These are phyloP conservation scores for Pyrrhoderma lamaoense DNA, from an alignment of 1,284 basidiomycete genomes.

Conservation along the genomic window DNA sequence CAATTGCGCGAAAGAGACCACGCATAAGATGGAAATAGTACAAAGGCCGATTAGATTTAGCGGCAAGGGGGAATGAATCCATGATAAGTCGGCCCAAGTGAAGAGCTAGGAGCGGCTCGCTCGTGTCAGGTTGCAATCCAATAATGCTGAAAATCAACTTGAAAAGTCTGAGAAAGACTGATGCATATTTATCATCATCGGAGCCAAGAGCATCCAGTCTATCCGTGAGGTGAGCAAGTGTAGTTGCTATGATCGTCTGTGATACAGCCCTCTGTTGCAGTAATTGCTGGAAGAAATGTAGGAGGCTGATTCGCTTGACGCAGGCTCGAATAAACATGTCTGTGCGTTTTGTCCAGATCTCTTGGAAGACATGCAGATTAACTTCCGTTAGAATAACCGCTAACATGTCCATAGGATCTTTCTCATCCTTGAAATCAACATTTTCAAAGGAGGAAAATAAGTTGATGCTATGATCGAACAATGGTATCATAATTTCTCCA, in stretches of 20 bases:
- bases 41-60: conserved; percentile 84
- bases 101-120: conserved; percentile 89
- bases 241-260: conserved; percentile 87
- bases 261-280: conserved; percentile 81
- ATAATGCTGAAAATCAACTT: conserved; percentile 96
- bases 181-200: conserved; percentile 74
- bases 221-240: conserved; percentile 83
- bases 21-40: conserved; percentile 95
- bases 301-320: conserved; percentile 71
- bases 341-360: conserved; percentile 90
- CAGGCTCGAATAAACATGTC: conserved; percentile 80
- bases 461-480: conserved; percentile 82
- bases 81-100: conserved; percentile 94
- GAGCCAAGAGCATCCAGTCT: conserved; percentile 82
- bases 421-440: conserved; percentile 70
- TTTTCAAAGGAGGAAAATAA: conserved; percentile 85
- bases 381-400: conserved; percentile 73
- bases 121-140: conserved; percentile 66
- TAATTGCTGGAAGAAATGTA: conserved; percentile 85
- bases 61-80: conserved; percentile 93
- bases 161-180: conserved; percentile 85
- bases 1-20: conserved; percentile 93
- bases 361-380: conserved; percentile 87
- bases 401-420: conserved; percentile 85
- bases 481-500: conserved; percentile 78